Evolutionary conservation across 2,329 filamentous ascomycete genomes (phyloP).

Genomic region (Hirsutella thompsonii): DNA sequence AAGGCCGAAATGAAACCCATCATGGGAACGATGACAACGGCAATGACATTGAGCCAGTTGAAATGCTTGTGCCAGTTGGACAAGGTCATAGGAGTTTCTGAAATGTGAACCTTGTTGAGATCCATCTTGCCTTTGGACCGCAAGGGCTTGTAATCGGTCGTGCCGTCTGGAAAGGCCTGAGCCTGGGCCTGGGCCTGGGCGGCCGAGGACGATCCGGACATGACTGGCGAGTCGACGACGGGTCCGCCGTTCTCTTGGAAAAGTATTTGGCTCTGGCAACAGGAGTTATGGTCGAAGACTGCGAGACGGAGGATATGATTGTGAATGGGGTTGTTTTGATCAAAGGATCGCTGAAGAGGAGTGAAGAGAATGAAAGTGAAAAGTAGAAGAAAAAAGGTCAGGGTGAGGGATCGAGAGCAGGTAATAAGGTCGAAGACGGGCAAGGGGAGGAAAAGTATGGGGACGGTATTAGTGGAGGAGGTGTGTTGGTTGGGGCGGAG

Average conservation of each 20-base stretch:
- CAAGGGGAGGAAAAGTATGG: slow-evolving; percentile 2
- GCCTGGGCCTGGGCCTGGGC: slow-evolving; percentile 26
- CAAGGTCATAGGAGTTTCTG: slow-evolving; percentile 67
- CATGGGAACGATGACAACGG: slow-evolving; percentile 69
- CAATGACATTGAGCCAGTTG: slow-evolving; percentile 80
- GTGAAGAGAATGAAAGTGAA: neutral
- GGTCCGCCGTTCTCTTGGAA: neutral
- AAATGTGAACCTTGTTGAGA: slow-evolving; percentile 68
- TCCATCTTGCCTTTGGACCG: slow-evolving; percentile 31
- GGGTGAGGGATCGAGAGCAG: too few relatives aligned
- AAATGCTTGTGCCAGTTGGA: slow-evolving; percentile 85
- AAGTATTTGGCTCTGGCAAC: neutral
- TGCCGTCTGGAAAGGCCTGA: slow-evolving; percentile 36
- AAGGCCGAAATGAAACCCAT: slow-evolving; percentile 60
- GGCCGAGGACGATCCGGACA: slow-evolving; percentile 24
- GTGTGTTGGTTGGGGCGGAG: slow-evolving; percentile 4
- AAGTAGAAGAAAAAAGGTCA: neutral
- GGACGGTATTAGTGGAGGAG: slow-evolving; percentile 2
- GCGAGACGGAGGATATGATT: neutral
- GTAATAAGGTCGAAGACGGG: neutral
- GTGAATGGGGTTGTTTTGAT: neutral
- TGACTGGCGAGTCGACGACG: slow-evolving; percentile 6
- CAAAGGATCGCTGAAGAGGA: neutral
- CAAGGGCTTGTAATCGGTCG: slow-evolving; percentile 40
- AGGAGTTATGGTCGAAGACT: neutral